phyloP scores from a whole-genome alignment of 169 alveolate genomes.

The Pseudocohnilembus persalinus region DNA sequence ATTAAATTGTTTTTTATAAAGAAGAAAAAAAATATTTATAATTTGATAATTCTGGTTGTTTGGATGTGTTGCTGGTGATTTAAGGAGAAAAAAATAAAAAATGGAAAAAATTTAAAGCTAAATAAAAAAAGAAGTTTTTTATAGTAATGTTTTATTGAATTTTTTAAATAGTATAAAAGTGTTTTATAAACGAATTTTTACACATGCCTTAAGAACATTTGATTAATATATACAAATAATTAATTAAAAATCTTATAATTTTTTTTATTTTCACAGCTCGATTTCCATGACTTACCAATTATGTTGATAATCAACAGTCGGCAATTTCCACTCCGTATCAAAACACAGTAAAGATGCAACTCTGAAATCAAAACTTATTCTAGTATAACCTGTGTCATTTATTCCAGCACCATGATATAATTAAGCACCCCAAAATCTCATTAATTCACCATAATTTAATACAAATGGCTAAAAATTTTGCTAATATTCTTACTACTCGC shows the following conservation, averaged over 20 bases:
- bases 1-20: too few species aligned
- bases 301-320: neutral
- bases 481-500: neutral
- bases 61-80: too few species aligned
- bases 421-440: neutral
- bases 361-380: neutral
- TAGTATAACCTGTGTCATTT: neutral
- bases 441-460: neutral
- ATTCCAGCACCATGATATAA: neutral
- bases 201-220: too few species aligned
- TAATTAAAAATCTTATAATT: neutral
- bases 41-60: too few species aligned
- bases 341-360: neutral
- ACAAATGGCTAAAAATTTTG: neutral
- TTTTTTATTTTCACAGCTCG: neutral
- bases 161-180: too few species aligned
- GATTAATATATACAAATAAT: neutral
- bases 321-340: neutral
- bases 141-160: too few species aligned
- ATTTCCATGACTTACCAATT: neutral
- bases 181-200: too few species aligned
- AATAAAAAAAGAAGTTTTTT: too few species aligned
- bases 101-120: too few species aligned
- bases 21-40: too few species aligned
- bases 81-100: too few species aligned